Percentiles rank a stretch among this genome's conserved stretches.
Conservation (phyloP, 2,329 filamentous ascomycete genomes). For the Ascocoryne sarcoides region DNA sequence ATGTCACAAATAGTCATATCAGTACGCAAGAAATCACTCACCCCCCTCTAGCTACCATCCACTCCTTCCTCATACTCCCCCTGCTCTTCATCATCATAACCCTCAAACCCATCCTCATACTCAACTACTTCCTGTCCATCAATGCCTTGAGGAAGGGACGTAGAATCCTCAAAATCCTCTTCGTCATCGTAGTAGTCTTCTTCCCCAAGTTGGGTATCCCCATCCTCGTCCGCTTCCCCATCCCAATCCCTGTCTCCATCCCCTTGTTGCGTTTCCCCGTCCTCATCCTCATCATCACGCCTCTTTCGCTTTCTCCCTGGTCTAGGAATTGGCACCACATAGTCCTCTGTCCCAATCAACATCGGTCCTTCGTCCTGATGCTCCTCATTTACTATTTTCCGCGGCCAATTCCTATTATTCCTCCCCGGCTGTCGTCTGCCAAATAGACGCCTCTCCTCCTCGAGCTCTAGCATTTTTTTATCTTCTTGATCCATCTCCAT, state of each 20-base stretch:
- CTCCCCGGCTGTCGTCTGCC: background rate
- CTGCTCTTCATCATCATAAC: background rate
- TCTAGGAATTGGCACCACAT: background rate
- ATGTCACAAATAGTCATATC: no score
- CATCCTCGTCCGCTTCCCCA: background rate
- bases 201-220: no score
- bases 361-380: background rate
- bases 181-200: no score
- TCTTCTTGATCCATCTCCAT: slow-evolving; percentile 17
- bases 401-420: background rate
- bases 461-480: slow-evolving; percentile 3
- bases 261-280: background rate
- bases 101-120: background rate
- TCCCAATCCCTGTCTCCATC: background rate
- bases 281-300: background rate
- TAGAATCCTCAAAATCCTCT: background rate
- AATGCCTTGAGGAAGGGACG: no score
- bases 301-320: background rate
- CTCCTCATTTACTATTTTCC: background rate
- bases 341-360: background rate
- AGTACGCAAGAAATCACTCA: no score
- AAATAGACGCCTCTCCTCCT: background rate
- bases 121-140: background rate
- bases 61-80: no score
- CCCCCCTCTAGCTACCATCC: no score